Evolutionary conservation across 768 basidiomycete genomes (phyloP), one percentile per base, ranked within the genome.

Genomic region (Butyriboletus loyo): DNA sequence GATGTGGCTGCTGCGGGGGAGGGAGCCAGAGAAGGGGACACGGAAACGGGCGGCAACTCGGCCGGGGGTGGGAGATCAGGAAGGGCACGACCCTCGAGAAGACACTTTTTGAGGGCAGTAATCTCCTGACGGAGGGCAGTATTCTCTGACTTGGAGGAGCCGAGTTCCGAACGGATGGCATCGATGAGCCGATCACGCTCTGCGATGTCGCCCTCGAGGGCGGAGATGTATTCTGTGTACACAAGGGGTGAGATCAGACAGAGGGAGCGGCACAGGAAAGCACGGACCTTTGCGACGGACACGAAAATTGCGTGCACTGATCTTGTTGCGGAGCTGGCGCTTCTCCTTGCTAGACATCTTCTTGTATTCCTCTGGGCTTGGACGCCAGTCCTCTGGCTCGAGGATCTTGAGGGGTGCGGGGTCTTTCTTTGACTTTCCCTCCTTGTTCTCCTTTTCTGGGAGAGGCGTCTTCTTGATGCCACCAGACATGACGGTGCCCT

Each of bases 321-420:
- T 93, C 84, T 99, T 99, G 75, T 99, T 99, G 46, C 96, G 71
- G 38, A 98, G 75, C 69, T 98, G 96, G 9, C 97, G 75, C 72
- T 98, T 98, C 76, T 98, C 95, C 74, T 96, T 98, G 63, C 85
- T 87, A 6, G 84, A 84, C 82, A 99, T 89, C 71, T 92, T 98
- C 66, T 90, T 86, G 75, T 98, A 97, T 56, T 94, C 93, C 58
- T 97, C 96, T 1, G 93, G 87, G 4, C 84, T 80, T 8, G 91
- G 92, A 44, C 90, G 80, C 88, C 90, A 92, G 59, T 92, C 88
- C 30, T 86, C 87, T 15, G 84, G 71, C 56, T 64, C 70, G 41
- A 50, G 65, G 21, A 59, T 61, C 59, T 7, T 62, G 46, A 59
- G 64, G 4, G 58, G 50, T 0, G 48, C 17, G 0, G 52, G 24